A percentile compares a stretch with the other conserved stretches of the same genome.
phyloP scores from a whole-genome alignment of 2,329 filamentous ascomycete species.

The Ascomycota sp. region DNA sequence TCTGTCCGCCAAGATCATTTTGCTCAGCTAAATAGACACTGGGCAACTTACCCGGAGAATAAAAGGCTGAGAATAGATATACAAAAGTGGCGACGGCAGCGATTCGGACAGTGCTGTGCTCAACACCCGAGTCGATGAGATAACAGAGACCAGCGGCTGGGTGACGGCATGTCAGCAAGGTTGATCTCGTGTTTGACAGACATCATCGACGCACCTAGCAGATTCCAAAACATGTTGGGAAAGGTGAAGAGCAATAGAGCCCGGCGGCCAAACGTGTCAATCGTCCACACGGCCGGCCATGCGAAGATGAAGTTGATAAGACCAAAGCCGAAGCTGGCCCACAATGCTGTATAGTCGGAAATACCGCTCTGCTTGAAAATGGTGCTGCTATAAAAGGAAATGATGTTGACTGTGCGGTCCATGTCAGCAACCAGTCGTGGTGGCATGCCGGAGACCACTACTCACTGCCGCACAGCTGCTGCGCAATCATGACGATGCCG shows the following conservation, averaged over 20 bases:
- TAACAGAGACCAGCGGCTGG: slow-evolving; percentile 9
- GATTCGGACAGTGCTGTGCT: slow-evolving; percentile 5
- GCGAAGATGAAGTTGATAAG: slow-evolving; percentile 8
- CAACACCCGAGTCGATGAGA: slow-evolving; percentile 5
- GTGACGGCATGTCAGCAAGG: not conserved
- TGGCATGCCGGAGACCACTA: slow-evolving; percentile 8
- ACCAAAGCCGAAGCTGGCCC: slow-evolving; percentile 13
- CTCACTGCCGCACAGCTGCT: slow-evolving; percentile 32
- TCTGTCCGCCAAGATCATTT: too few species aligned
- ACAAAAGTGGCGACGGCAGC: slow-evolving; percentile 14
- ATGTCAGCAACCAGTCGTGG: not conserved
- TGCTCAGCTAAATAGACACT: not conserved
- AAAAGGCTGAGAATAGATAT: slow-evolving; percentile 15
- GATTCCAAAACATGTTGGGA: slow-evolving; percentile 12
- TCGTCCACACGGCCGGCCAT: slow-evolving; percentile 12
- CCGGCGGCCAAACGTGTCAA: slow-evolving; percentile 7
- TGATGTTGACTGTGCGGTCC: slow-evolving; percentile 18
- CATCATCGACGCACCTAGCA: slow-evolving; percentile 2
- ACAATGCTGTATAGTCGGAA: slow-evolving; percentile 8
- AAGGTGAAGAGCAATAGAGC: slow-evolving; percentile 11
- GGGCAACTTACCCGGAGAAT: slow-evolving; percentile 7
- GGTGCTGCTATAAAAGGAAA: slow-evolving; percentile 24
- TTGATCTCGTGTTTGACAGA: too few species aligned
- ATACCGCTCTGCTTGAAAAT: slow-evolving; percentile 22
- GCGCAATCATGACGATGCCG: slow-evolving; percentile 43